Base-by-base conservation (phyloP, 2,329 filamentous ascomycete genomes). In the Pseudogymnoascus sp. region DNA sequence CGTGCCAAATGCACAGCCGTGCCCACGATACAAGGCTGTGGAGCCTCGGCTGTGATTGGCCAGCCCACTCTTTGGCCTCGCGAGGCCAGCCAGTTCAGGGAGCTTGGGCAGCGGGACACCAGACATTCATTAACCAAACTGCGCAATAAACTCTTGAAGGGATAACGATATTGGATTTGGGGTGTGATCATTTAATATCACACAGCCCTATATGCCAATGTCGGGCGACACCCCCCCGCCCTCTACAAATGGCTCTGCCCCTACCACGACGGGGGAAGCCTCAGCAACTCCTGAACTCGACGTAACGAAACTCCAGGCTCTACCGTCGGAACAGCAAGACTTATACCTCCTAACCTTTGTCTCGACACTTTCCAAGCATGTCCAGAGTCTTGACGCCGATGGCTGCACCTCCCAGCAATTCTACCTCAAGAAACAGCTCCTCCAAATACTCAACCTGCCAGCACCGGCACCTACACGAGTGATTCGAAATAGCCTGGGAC, bases 271-370 rank as follows among this genome's bases (percentile, higher is more conserved):
- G 69, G 73, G 65, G 69, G 76, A 69, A 69, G 76, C 70, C 67
- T 76, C 79, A 65, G 71, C 77, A 63, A 87, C 84, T 72, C 88
- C 87, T 60, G 90, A 96, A 79, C 89, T 99, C 74, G 92, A 99
- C 73, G 78, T 96, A 69, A 79, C 87, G 71, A 96, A 96, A 81
- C 86, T 99, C 59, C 89, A 96, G 76, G 83, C 90, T 61, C 84
- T 97, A 56, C 91, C 93, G 47, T 86, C 90, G 62, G 94, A 99
- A 77, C 94, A 99, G 75, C 94, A 99, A 77, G 92, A 97, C 71
- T 84, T 99, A 11, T 95, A 94, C 75, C 84, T 99, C 66, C 82
- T 99, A 65, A 95, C 88, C 25, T 97, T 95, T 73, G 89, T 92
- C 37, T 89, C 92, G 28, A 85, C 89, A 65, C 82, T 99, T 63